These are phyloP conservation scores for Parastagonospora avenae DNA, from an alignment of 2,329 filamentous ascomycete genomes.

Conservation along the genomic window DNA sequence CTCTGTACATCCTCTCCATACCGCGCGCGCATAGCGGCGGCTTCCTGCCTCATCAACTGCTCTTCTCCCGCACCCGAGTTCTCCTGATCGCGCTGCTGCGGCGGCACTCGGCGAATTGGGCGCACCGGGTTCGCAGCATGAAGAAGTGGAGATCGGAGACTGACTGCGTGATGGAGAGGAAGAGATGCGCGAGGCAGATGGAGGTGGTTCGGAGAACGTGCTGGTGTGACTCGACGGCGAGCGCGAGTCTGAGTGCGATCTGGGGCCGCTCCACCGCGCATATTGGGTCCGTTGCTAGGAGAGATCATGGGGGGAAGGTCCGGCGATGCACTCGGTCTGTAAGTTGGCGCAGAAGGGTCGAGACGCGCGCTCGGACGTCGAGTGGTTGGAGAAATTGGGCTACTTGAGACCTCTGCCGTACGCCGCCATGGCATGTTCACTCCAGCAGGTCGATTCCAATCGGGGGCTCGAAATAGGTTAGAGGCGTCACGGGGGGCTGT, in stretches of 20 bases:
- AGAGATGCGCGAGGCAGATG: conserved; percentile 3
- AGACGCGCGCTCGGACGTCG: not conserved
- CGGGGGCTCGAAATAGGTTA: conserved; percentile 10
- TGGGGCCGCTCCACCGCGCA: not conserved
- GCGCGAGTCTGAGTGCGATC: conserved; percentile 1
- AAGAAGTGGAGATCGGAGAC: conserved; percentile 9
- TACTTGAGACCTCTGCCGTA: conserved; percentile 12
- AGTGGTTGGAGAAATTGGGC: conserved; percentile 3
- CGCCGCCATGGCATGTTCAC: not conserved
- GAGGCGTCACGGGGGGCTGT: conserved; percentile 16
- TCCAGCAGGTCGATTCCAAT: not conserved
- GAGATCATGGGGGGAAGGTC: conserved; percentile 8
- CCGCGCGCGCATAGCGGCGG: conserved; percentile 21
- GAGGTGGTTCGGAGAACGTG: not conserved
- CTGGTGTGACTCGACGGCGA: not conserved
- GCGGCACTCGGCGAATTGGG: conserved; percentile 17
- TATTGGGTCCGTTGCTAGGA: conserved; percentile 8
- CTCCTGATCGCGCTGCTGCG: conserved; percentile 39
- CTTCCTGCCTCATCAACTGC: conserved; percentile 34
- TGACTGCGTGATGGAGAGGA: conserved; percentile 15
- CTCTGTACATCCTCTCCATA: conserved; percentile 25
- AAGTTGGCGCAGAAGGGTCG: not conserved
- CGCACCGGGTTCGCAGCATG: conserved; percentile 6
- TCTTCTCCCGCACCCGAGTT: conserved; percentile 37
- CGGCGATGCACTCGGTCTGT: not conserved